Evolutionary conservation across 75 land plant genomes (phyloP), one percentile per base, ranked within the genome.

Genomic region (Sequoiadendron giganteum): DNA sequence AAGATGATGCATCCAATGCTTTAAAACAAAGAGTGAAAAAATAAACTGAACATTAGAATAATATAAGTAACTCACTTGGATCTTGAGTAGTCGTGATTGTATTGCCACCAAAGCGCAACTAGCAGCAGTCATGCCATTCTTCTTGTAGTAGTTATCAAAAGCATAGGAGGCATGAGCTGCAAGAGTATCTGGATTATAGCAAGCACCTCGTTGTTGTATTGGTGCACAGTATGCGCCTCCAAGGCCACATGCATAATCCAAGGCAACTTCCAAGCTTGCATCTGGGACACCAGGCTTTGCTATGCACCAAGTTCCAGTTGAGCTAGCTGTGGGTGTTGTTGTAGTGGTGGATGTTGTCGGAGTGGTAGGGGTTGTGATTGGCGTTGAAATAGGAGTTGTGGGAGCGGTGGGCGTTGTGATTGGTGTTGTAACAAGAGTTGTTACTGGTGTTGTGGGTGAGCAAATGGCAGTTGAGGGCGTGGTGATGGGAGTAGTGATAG

Each of bases 211-310:
- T 5, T 68, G 87, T 87, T 94, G 96, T 65, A 97, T 94, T n/a
- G 93, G 90, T 16, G 42, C 16, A 89, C 99, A 97, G 87, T 97
- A 92, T 47, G 96, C 94, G 18, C 93, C 94, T n/a, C 99, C 99
- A 70, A 90, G 93, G 2, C 95, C 95, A 80, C 97, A 95, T 1
- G 97, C 97, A 95, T 94, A 97, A 87, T 97, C 93, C 89, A 97
- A 76, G 25, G 93, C 98, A 28, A 76, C 61, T 88, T 95, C 92
- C 85, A 95, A 90, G 5, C 87, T 86, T 15, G 87, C 47, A 84
- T 94, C 93, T 52, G 91, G 89, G 49, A 94, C 94, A 86, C 92
- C 93, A 88, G 96, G 87, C 92, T 93, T 93, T 25, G 98, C 98
- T 68, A 97, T 94, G 87, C 98, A 97, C 96, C 95, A 97, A n/a